A percentile compares a stretch with the other conserved stretches of the same genome.
phyloP scores from a whole-genome alignment of 441 rosid species.

The Adansonia gregorii region DNA sequence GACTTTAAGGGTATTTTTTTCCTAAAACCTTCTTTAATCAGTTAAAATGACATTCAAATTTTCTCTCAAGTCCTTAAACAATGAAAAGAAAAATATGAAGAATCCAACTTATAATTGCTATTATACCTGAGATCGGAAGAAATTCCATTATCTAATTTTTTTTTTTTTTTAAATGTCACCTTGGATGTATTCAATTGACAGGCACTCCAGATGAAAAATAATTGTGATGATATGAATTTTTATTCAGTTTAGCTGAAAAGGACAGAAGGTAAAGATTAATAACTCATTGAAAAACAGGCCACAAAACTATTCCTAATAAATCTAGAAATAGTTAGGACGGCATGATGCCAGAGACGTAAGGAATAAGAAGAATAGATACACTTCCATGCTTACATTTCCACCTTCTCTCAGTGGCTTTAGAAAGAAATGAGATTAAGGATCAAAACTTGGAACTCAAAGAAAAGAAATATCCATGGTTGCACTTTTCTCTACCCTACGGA shows the following conservation, averaged over 20 bases:
- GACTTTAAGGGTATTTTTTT: neutral
- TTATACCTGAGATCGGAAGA: neutral
- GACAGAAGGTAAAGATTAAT: neutral
- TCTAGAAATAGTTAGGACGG: neutral
- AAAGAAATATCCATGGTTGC: neutral
- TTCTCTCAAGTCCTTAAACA: neutral
- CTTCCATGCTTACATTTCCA: neutral
- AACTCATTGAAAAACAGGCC: neutral
- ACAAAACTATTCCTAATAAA: neutral
- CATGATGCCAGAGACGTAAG: neutral
- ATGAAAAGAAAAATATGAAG: neutral
- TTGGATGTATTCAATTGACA: too few species aligned
- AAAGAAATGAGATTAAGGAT: neutral
- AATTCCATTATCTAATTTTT: neutral
- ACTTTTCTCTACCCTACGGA: neutral
- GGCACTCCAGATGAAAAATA: neutral
- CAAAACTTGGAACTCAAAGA: neutral
- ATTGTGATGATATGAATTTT: neutral
- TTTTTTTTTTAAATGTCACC: too few species aligned
- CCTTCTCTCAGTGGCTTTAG: neutral
- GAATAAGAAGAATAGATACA: neutral
- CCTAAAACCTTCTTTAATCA: neutral
- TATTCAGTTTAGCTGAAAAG: neutral
- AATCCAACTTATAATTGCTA: neutral
- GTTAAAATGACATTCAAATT: neutral